Evolutionary conservation across 805 yeast species (phyloP).

Genomic region (Ogataea ganodermae): DNA sequence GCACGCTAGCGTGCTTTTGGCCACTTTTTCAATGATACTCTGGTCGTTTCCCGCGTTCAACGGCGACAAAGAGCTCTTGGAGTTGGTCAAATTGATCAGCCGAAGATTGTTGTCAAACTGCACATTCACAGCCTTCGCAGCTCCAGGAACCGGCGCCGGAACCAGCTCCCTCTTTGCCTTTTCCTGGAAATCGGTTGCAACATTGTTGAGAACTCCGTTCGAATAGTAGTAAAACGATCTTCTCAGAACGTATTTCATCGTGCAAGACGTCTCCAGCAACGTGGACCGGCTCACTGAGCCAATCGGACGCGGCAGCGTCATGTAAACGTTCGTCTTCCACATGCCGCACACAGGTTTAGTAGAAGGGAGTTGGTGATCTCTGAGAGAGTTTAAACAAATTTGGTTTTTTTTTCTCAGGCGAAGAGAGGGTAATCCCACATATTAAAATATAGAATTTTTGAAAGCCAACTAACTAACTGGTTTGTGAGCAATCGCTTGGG

Average conservation of each 20-base stretch:
- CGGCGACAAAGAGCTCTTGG: constrained; percentile 8
- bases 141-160: background rate
- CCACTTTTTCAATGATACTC: constrained; percentile 40
- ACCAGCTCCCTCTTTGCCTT: background rate
- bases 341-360: constrained; percentile 1
- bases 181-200: constrained; percentile 12
- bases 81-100: constrained; percentile 13
- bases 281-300: constrained; percentile 1
- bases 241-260: constrained; percentile 1
- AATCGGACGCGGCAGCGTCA: constrained; percentile 7
- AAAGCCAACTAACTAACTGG: too few species aligned
- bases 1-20: constrained; percentile 46
- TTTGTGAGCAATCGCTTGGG: too few species aligned
- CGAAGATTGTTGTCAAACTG: constrained; percentile 34
- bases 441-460: too few species aligned
- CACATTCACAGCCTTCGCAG: constrained; percentile 7
- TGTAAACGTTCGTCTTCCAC: constrained; percentile 13
- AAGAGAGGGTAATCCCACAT: too few species aligned
- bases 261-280: background rate
- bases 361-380: background rate
- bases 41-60: constrained; percentile 9
- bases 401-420: too few species aligned
- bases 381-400: too few species aligned
- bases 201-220: constrained; percentile 18
- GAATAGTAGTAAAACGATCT: constrained; percentile 28